A percentile compares a stretch with the other conserved stretches of the same genome.
Conservation (phyloP, 129 eudicot species). For the Flaveria ramosissima region DNA sequence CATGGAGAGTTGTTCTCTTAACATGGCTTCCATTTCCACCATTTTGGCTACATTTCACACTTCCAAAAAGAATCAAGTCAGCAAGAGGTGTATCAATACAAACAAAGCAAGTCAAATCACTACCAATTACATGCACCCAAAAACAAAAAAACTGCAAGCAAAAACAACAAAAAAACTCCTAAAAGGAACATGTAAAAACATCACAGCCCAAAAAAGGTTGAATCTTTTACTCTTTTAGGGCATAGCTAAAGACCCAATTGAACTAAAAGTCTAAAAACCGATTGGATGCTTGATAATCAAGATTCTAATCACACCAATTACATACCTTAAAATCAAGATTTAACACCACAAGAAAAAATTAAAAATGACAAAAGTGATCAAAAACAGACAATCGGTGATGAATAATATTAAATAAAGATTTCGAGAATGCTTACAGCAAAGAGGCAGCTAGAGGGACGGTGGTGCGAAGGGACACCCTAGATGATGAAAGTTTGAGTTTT, state of each 20-base stretch:
- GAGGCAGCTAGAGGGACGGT: constrained; percentile 39
- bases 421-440: constrained; percentile 33
- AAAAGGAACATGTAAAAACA: neutral
- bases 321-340: constrained; percentile 17
- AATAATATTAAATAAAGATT: neutral
- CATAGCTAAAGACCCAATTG: neutral
- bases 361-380: neutral
- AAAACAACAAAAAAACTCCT: neutral
- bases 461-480: constrained; percentile 41
- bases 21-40: constrained; percentile 70
- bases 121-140: constrained; percentile 15
- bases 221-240: constrained; percentile 7
- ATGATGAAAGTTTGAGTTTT: constrained; percentile 20
- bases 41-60: constrained; percentile 69
- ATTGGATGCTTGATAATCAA: constrained; percentile 11
- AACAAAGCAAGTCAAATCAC: neutral
- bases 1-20: constrained; percentile 88
- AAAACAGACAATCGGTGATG: neutral
- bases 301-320: neutral
- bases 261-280: neutral
- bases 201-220: constrained; percentile 18
- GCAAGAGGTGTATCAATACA: neutral
- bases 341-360: neutral
- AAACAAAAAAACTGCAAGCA: neutral
- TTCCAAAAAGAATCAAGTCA: constrained; percentile 24